Evolutionary conservation across 2,329 filamentous ascomycete genomes (phyloP), one percentile per base, ranked within the genome.

Genomic region (Colletotrichum sp.): DNA sequence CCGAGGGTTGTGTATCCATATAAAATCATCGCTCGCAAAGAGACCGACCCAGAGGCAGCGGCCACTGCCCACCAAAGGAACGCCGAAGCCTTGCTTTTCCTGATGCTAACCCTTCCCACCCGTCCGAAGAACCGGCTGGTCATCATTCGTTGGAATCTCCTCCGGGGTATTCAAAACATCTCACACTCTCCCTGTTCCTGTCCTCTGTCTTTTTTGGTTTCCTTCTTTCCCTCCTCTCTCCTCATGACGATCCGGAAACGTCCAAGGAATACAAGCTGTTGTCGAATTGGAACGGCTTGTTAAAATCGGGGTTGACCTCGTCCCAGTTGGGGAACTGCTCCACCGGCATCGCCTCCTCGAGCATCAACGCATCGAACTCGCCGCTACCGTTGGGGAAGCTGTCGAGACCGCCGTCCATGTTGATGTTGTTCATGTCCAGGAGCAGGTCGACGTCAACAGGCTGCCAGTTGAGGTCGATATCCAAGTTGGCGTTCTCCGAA

Each of bases 211-310:
- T 28, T 63, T n/a, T 28, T 36, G 8, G 15, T 24, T 52, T 12
- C 55, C 22, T 34, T 52, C 62, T 24, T 16, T n/a, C 15, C 18
- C 5, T 28, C 22, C 34, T 3, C 44, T 18, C 32, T 59, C n/a
- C 36, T 75, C 72, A 72, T n/a, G 62, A 68, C 59, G 75, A 76
- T 28, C 57, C 78, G 70, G 77, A 81, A 24, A 80, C 80, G 62
- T 82, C 80, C 79, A 86, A 81, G 15, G 81, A 83, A 77, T 85
- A 86, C 18, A 81, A 78, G 70, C 81, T 82, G 62, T 85, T 86
- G 75, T 92, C 90, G 70, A 92, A 83, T 77, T 86, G 80, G 77
- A 91, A 90, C 1, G 89, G 86, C 81, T 92, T 91, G 68, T 84
- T 84, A 77, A 91, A 90, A 79, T 90, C 88, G 1, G 82, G 80